Conservation (phyloP, 495 filamentous ascomycete species). For the Friedmanniomyces simplex region DNA sequence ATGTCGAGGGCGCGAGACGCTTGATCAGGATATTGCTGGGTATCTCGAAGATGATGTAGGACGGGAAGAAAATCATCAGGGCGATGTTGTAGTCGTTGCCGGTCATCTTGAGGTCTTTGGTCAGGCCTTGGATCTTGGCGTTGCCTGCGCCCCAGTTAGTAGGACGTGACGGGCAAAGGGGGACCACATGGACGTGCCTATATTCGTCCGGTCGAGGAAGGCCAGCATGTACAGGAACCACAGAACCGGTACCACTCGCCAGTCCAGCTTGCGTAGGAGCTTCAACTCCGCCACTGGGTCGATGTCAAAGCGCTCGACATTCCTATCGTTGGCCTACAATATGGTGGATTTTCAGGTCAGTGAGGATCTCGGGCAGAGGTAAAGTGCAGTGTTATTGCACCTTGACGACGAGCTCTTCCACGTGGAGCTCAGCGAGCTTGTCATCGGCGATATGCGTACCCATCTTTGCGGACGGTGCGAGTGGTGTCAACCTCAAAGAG, state of each 20-base stretch:
- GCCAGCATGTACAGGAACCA: conserved; percentile 37
- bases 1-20: conserved; percentile 50
- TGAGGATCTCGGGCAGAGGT: not conserved
- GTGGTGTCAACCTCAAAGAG: not conserved
- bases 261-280: conserved; percentile 25
- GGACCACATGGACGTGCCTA: conserved; percentile 20
- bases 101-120: conserved; percentile 45
- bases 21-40: conserved; percentile 58
- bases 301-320: conserved; percentile 11
- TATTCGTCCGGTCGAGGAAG: conserved; percentile 47
- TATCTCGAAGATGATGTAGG: conserved; percentile 56
- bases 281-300: conserved; percentile 26
- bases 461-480: not conserved
- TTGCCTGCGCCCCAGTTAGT: conserved; percentile 35
- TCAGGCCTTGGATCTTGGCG: conserved; percentile 50
- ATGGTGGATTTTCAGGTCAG: not conserved
- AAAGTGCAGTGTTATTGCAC: not conserved
- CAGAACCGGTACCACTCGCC: conserved; percentile 31
- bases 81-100: conserved; percentile 52
- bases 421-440: conserved; percentile 15
- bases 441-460: conserved; percentile 18
- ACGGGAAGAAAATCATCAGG: conserved; percentile 55
- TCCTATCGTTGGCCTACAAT: conserved; percentile 10
- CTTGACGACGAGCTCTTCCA: conserved; percentile 15
- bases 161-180: not conserved